Evolutionary conservation across 2,329 filamentous ascomycete genomes (phyloP).

Genomic region (Fonsecaea monophora): DNA sequence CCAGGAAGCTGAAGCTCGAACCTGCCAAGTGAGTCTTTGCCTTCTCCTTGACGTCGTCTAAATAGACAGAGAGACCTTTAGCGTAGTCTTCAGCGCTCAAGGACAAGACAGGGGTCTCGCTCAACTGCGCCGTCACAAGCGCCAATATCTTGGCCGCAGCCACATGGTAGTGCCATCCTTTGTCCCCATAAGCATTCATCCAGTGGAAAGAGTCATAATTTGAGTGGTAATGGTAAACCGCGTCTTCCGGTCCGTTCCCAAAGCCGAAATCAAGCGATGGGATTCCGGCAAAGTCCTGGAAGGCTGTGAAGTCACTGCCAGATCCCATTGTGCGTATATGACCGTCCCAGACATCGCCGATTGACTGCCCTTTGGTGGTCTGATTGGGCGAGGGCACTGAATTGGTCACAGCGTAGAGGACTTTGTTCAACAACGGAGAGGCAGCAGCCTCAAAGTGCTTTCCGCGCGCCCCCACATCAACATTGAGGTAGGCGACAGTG

Average conservation of each 20-base stretch:
- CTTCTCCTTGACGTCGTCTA: slow-evolving; percentile 44
- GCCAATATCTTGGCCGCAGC: slow-evolving; percentile 71
- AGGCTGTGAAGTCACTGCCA: slow-evolving; percentile 76
- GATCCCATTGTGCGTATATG: slow-evolving; percentile 71
- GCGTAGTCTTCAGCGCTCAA: slow-evolving; percentile 72
- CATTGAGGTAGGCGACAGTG: slow-evolving; percentile 83
- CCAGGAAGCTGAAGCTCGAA: slow-evolving; percentile 33
- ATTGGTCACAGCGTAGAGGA: slow-evolving; percentile 60
- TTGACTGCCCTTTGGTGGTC: slow-evolving; percentile 70
- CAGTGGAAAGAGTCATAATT: slow-evolving; percentile 86
- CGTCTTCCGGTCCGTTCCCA: slow-evolving; percentile 49
- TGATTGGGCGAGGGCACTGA: slow-evolving; percentile 75
- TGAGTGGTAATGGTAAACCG: slow-evolving; percentile 76
- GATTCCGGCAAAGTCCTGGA: slow-evolving; percentile 74
- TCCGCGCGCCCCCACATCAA: slow-evolving; percentile 76
- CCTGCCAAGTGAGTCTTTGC: slow-evolving; percentile 27
- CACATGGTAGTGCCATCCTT: slow-evolving; percentile 64
- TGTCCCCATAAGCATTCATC: slow-evolving; percentile 81
- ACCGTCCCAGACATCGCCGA: slow-evolving; percentile 71
- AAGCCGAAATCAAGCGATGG: slow-evolving; percentile 71
- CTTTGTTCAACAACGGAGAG: slow-evolving; percentile 76
- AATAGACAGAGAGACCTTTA: slow-evolving; percentile 57
- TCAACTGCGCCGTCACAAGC: slow-evolving; percentile 66
- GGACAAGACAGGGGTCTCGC: slow-evolving; percentile 67
- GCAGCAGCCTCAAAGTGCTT: slow-evolving; percentile 69